These are phyloP conservation scores for Kazachstania bromeliacearum DNA, from an alignment of 805 yeast genomes.

Conservation along the genomic window DNA sequence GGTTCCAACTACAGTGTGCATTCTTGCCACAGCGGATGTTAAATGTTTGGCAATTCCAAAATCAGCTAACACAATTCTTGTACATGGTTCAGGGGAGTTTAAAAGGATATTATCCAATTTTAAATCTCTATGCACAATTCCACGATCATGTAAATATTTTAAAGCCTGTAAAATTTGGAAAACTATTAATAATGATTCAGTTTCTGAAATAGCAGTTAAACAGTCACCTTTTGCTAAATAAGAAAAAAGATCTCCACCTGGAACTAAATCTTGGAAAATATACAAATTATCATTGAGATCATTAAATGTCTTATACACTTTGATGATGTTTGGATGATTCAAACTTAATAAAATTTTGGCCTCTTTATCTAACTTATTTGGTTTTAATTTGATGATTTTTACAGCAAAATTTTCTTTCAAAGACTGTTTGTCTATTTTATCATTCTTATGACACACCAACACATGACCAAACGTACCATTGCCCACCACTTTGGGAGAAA, in stretches of 20 bases:
- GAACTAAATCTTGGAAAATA: slow-evolving; percentile 40
- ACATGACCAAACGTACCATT: slow-evolving; percentile 54
- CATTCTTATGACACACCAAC: slow-evolving; percentile 10
- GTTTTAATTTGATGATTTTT: slow-evolving; percentile 33
- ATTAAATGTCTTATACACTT: slow-evolving; percentile 31
- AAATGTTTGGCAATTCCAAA: slow-evolving; percentile 48
- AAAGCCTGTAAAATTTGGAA: slow-evolving; percentile 52
- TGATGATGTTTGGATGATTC: slow-evolving; percentile 42
- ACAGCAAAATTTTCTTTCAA: slow-evolving; percentile 36
- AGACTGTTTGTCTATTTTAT: neutral
- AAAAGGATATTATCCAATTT: slow-evolving; percentile 57
- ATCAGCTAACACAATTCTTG: slow-evolving; percentile 54
- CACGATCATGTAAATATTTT: slow-evolving; percentile 41
- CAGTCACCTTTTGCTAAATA: slow-evolving; percentile 37
- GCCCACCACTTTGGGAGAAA: slow-evolving; percentile 38
- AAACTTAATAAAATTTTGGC: slow-evolving; percentile 34
- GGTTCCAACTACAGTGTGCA: slow-evolving; percentile 50
- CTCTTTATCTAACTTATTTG: slow-evolving; percentile 31
- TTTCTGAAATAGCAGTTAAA: slow-evolving; percentile 39
- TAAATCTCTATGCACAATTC: slow-evolving; percentile 57
- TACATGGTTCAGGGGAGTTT: slow-evolving; percentile 41
- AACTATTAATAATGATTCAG: slow-evolving; percentile 43
- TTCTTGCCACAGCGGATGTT: slow-evolving; percentile 25
- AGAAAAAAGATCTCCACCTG: slow-evolving; percentile 54
- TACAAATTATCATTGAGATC: slow-evolving; percentile 27